Conservation (phyloP, 2,329 filamentous ascomycete species). For the Fusarium armeniacum region DNA sequence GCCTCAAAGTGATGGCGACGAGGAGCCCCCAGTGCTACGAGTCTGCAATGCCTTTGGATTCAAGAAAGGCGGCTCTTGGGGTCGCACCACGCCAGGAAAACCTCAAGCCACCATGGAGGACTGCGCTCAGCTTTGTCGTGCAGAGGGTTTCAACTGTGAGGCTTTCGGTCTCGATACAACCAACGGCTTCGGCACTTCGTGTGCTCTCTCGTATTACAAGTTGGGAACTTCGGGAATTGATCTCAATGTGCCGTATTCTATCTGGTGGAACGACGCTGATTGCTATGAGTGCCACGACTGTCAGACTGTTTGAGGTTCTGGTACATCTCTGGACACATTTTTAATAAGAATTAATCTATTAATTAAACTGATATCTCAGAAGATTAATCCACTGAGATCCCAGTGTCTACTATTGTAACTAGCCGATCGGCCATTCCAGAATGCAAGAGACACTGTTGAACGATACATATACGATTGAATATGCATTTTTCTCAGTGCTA, state of each 20-base stretch:
- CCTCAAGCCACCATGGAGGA: constrained; percentile 20
- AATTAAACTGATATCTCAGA: too few relatives aligned
- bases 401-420: too few relatives aligned
- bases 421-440: too few relatives aligned
- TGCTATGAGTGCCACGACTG: constrained; percentile 27
- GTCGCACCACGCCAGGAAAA: not conserved
- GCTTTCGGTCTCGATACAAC: constrained; percentile 10
- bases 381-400: too few relatives aligned
- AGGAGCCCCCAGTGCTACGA: constrained; percentile 1
- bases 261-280: constrained; percentile 25
- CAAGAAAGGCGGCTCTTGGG: constrained; percentile 16
- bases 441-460: too few relatives aligned
- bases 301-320: not conserved
- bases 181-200: not conserved
- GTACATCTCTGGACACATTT: too few relatives aligned
- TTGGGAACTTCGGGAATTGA: constrained; percentile 22
- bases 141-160: not conserved
- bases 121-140: constrained; percentile 9
- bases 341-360: too few relatives aligned
- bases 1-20: not conserved
- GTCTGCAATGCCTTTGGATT: constrained; percentile 19
- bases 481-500: too few relatives aligned
- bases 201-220: constrained; percentile 18
- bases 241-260: not conserved
- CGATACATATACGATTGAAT: too few relatives aligned